Evolutionary conservation across 1,284 basidiomycete species (phyloP), one percentile per base, ranked within the genome.

Genomic region (Meira nashicola): DNA sequence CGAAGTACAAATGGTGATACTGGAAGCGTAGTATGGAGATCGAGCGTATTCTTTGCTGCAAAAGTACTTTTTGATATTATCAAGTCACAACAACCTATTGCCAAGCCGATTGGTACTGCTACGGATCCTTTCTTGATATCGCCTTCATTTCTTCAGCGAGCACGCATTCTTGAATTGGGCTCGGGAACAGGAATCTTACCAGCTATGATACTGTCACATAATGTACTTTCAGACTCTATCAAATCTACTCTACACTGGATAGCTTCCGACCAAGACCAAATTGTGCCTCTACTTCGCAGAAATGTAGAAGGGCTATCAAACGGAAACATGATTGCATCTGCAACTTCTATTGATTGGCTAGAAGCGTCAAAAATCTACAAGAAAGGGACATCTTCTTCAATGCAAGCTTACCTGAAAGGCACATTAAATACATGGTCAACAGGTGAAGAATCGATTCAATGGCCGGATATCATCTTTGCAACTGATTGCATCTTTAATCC

Each of bases 141-240:
- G 23, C 11, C 43, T 33, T 9, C 15, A 39, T 2, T 2, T 9
- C 33, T 56, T 12, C 2, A 4, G 12, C n/a, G 3, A 15, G 14
- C 38, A 11, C 19, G 17, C 0, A 59, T 77, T 2, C 59, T 77
- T 12, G 75, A 77, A 56, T 50, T 77, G 1, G 75, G 75, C 1
- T 63, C 73, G 0, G 75, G 75, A 11, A 77, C 75, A 9, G 75
- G 72, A 2, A 66, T 72, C 4, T 40, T 77, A 41, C 67, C 73
- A 7, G 62, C 63, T 28, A 37, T 73, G 39, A 59, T 56, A 19
- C 54, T 56, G 33, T 37, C 25, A 19, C 57, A 52, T 52, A 54
- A 59, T n/a, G 40, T 9, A 12, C 56, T 53, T 43, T 10, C 28
- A 11, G 39, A 23, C 37, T 21, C 40, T 2, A 17, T 9, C 17